Conservation (phyloP, 2,329 filamentous ascomycete genomes). For the Ophiosphaerella narmari region DNA sequence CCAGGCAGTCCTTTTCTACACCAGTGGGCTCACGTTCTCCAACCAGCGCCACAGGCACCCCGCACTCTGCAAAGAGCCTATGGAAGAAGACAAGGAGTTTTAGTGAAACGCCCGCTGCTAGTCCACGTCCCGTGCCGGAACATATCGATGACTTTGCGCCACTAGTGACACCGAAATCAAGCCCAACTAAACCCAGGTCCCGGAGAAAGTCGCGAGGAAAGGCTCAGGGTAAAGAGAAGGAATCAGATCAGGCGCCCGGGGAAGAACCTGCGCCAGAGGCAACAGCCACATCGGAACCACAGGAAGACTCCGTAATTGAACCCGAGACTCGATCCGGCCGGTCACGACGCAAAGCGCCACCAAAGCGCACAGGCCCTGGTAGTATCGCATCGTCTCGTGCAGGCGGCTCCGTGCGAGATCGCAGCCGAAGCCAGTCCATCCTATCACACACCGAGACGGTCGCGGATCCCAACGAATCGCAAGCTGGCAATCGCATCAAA, state of each 20-base stretch:
- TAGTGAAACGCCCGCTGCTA: conserved; percentile 16
- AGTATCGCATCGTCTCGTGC: conserved; percentile 55
- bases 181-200: conserved; percentile 26
- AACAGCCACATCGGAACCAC: conserved; percentile 15
- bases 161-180: conserved; percentile 18
- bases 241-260: conserved; percentile 16
- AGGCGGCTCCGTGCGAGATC: conserved; percentile 49
- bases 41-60: conserved; percentile 29
- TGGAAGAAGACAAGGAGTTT: conserved; percentile 40
- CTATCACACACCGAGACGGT: conserved; percentile 52
- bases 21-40: conserved; percentile 31
- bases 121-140: conserved; percentile 28
- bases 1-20: conserved; percentile 33
- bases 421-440: conserved; percentile 56
- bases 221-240: conserved; percentile 32
- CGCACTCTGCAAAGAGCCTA: conserved; percentile 35
- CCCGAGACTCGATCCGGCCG: conserved; percentile 36
- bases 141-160: conserved; percentile 36
- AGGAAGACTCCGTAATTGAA: conserved; percentile 30
- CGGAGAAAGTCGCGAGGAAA: conserved; percentile 31
- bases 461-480: conserved; percentile 47
- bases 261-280: conserved; percentile 19
- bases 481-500: conserved; percentile 49
- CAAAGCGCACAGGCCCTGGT: conserved; percentile 38
- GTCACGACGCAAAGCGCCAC: conserved; percentile 35